phyloP scores from a whole-genome alignment of 2,329 filamentous ascomycete species.

The Trichoderma harzianum region DNA sequence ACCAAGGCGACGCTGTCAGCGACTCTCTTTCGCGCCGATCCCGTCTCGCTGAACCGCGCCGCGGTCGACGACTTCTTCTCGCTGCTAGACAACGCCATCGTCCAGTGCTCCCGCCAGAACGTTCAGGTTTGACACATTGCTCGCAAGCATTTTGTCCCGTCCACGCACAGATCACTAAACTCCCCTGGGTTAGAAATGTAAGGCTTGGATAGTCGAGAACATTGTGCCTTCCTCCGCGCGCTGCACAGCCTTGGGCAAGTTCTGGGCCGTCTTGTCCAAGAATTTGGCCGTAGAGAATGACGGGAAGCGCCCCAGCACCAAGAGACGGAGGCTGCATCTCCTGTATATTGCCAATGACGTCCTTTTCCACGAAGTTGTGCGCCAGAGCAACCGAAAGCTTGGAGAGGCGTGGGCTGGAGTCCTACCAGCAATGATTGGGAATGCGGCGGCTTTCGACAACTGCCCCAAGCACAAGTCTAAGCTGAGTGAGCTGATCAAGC shows the following conservation, averaged over 20 bases:
- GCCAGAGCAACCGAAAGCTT: slow-evolving; percentile 50
- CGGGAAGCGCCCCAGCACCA: slow-evolving; percentile 49
- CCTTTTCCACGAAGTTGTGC: slow-evolving; percentile 64
- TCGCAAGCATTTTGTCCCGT: slow-evolving; percentile 5
- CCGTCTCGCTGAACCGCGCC: slow-evolving; percentile 63
- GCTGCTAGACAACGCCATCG: slow-evolving; percentile 60
- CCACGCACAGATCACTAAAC: slow-evolving; percentile 25
- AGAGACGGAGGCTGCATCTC: slow-evolving; percentile 69
- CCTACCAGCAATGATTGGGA: slow-evolving; percentile 60
- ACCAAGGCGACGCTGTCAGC: slow-evolving; percentile 76
- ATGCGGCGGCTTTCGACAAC: slow-evolving; percentile 55
- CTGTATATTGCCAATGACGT: slow-evolving; percentile 78
- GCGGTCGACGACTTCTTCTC: slow-evolving; percentile 67
- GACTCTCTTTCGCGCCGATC: slow-evolving; percentile 69
- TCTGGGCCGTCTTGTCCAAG: slow-evolving; percentile 65
- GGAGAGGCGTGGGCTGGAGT: slow-evolving; percentile 54
- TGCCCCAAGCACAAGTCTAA: slow-evolving; percentile 65
- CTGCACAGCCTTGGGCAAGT: slow-evolving; percentile 68
- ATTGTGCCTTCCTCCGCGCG: slow-evolving; percentile 65
- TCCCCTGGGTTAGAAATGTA: slow-evolving; percentile 67
- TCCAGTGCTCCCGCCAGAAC: slow-evolving; percentile 73
- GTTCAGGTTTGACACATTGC: slow-evolving; percentile 73
- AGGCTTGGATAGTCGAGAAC: slow-evolving; percentile 76
- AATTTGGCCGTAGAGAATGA: slow-evolving; percentile 29
- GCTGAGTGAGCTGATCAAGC: slow-evolving; percentile 58